Percentiles rank a stretch among this genome's conserved stretches.
Conservation (phyloP, 768 basidiomycete genomes). For the Phlegmacium glaucopus region DNA sequence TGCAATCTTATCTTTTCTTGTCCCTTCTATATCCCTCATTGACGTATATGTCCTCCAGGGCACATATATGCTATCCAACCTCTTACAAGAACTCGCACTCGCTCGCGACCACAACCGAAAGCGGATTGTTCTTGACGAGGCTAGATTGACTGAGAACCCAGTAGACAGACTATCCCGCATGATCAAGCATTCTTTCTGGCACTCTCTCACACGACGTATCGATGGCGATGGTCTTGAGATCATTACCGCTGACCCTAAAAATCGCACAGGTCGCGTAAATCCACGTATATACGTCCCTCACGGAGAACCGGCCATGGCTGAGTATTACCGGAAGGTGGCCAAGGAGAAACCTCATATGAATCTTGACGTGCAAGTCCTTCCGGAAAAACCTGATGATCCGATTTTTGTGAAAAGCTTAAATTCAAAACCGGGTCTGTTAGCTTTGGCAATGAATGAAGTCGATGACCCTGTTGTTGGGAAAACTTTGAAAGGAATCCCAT, state of each 20-base stretch:
- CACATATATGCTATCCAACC: conserved; percentile 98
- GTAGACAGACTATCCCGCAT: conserved; percentile 95
- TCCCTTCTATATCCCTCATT: conserved; percentile 4
- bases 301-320: conserved; percentile 90
- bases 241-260: conserved; percentile 98
- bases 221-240: conserved; percentile 97
- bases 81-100: conserved; percentile 96
- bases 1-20: conserved; percentile 17
- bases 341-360: conserved; percentile 91
- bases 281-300: conserved; percentile 95
- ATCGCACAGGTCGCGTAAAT: conserved; percentile 84
- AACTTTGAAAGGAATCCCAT: conserved; percentile 89
- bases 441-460: conserved; percentile 92
- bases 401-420: conserved; percentile 90
- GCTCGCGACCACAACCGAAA: conserved; percentile 94
- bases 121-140: conserved; percentile 97
- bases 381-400: conserved; percentile 83
- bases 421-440: conserved; percentile 89
- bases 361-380: conserved; percentile 89
- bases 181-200: conserved; percentile 99
- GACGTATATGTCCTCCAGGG: conserved; percentile 48
- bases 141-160: conserved; percentile 95
- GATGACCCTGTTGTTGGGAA: conserved; percentile 76
- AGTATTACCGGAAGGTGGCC: conserved; percentile 92
- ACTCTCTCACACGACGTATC: conserved; percentile 92